Base-by-base conservation (phyloP, 78 protist species). In the Polysphondylium violaceum region DNA sequence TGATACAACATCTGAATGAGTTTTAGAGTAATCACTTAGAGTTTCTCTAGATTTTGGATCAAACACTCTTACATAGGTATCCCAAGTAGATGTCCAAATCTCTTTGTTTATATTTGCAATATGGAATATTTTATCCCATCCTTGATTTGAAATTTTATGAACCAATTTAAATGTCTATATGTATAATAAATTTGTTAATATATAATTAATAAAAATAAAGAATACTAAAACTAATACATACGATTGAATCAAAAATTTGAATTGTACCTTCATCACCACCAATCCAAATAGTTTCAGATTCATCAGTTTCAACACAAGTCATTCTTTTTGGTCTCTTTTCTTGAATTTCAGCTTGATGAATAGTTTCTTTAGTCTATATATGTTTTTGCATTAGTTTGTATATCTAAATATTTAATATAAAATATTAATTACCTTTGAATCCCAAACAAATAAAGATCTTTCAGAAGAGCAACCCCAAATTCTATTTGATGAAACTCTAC, bases 251-350 rank as follows among this genome's bases (percentile, higher is more conserved):
- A 3, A 69, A 59, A 23, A 83, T 83, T 69, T 83, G 79, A 40
- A 83, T 67, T 27, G 91, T 58, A 29, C 91, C 91, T 69, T 83
- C 91, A 59, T 83, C 91, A 59, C 79, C 77, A 43, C 91, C 91
- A 8, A 83, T 59, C 91, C 91, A 83, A 69, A 83, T 67, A 5
- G 67, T 38, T 31, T 83, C 91, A 12, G 43, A n/a, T 7, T 83
- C 91, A 17, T 83, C 91, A n/a, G 36, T 44, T 23, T 83, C 79
- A 23, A 83, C 29, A 2, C 58, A 51, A 19, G 79, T 38, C 36
- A 83, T 69, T 68, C 91, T 74, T 33, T 67, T 83, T 27, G 79
- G 77, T 58, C 91, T 35, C 38, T 69, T 67, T 35, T 83, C 91
- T 44, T 67, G 71, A 56, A 69, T 67, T 33, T 83, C 79, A 11